Base-by-base conservation (phyloP, 176 grass and related monocot species). In the Cenchrus fungigraminus region DNA sequence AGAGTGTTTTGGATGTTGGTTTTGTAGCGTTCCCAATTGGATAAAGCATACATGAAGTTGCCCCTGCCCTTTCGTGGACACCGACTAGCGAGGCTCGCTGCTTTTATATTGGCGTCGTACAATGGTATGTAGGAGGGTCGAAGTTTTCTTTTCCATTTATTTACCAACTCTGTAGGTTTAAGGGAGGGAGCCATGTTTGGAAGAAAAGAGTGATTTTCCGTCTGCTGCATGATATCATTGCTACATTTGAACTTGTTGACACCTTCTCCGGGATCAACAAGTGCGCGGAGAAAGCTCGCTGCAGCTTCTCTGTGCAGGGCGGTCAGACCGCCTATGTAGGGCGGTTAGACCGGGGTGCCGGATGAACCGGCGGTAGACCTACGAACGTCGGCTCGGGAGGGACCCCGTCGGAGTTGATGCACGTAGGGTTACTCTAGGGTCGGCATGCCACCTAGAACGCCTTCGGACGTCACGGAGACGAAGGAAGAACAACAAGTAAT, bases 101-200 rank as follows among this genome's bases (percentile, higher is more conserved):
- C 52, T 73, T 74, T 74, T 62, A 87, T 76, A 66, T 61, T 79
- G 49, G 84, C 17, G 31, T 29, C 20, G 69, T 80, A 85, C 68
- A 80, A 75, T 59, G 17, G 78, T 88, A 60, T 78, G 55, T 20
- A 55, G 56, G 62, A 88, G 86, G 54, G 28, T 63, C 61, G 56
- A 75, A 81, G 25, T n/a, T 68, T 12, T 69, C 69, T 25, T 0
- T 6, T 12, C 37, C 9, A 16, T 67, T 56, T 56, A 12, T 5
- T 56, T 56, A 56, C 17, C 1, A 22, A 42, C 17, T 43, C 10
- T 9, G 6, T 60, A 60, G 55, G 55, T 25, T 77, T 77, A 42
- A 2, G 59, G 59, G 11, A 62, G 11, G 25, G 9, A 40, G 8
- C 58, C 59, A 25, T 62, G 59, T 28, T 62, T 62, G n/a, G 59